Evolutionary conservation across 768 basidiomycete genomes (phyloP), one percentile per base, ranked within the genome.

Genomic region (Mrakia blollopis): DNA sequence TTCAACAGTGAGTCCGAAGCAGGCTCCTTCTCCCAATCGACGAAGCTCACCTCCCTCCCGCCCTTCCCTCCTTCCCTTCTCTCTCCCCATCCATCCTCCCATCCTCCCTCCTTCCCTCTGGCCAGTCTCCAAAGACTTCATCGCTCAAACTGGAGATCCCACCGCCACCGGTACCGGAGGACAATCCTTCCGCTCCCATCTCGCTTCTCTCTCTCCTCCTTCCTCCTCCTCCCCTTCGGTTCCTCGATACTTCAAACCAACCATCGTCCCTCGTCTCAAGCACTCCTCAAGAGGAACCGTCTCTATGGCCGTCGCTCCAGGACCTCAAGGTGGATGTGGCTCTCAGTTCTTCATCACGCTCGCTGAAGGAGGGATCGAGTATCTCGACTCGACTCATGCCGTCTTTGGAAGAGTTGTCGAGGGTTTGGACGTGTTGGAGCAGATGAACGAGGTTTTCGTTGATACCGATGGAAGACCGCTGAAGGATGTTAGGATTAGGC

Each of bases 331-430:
- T 13, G 91, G 94, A 21, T 94, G 93, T 80, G 96, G 94, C 16
- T 92, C 91, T 80, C 97, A 98, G 81, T 99, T 98, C 86, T 99
- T 98, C 84, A 88, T 99, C 81, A 99, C 97, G 0, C 87, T 99
- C 3, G 90, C 87, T 16, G 91, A 95, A 80, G 76, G 72, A 2
- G 89, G 89, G 78, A 92, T 97, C 82, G 94, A 97, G 78, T 98
- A 98, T 82, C 88, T 99, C 70, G 96, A 99, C 80, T 93, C 94
- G 63, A 90, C 89, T 81, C 93, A 98, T 81, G 91, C 93, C 0
- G 93, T 94, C 2, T 98, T 99, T 82, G 97, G 97, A 16, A 91
- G 91, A 81, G 93, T 98, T 25, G 93, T 98, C 13, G 97, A 98
- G 83, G 94, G 95, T 0, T 81, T 92, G 44, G 95, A 98, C 25